Evolutionary conservation across 148 eudicot genomes (phyloP), one percentile per base, ranked within the genome.

Genomic region (Rhododendron simsii): DNA sequence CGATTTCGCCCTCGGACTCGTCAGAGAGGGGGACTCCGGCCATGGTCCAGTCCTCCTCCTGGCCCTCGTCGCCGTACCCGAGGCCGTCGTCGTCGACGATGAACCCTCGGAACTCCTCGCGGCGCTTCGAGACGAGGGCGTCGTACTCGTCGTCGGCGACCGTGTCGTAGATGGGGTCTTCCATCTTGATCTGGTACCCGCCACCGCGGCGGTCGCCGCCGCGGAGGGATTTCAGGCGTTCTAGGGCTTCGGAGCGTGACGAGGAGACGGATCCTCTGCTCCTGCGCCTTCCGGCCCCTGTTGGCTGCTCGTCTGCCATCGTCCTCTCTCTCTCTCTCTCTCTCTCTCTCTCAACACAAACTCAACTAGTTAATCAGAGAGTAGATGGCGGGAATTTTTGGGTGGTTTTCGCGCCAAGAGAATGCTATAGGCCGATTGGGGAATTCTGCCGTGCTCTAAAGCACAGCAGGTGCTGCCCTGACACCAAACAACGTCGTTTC

Each of bases 61-160:
- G 93, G 28, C 99, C 99, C 33, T 92, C 94, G 35, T 98, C 99
- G 8, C 92, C 88, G 83, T 95, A 94, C 0, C 94, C 99, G 20
- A 94, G 82, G n/a, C 91, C 94, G 5, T 92, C 83, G 81, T 92
- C 97, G 39, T 94, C 95, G 9, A 93, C 95, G 3, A 98, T 92
- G 86, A 98, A 98, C 26, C 90, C 92, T 45, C 92, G 45, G 84
- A 84, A 89, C 79, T 93, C 98, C 1, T 92, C 89, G 0, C 93
- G 93, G 37, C 99, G 98, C 81, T 91, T 92, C 0, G 96, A 94
- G n/a, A 97, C 98, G 7, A 97, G 87, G 6, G 87, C 86, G 7
- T 92, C 91, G 91, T 97, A 97, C 92, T 94, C 93, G 51, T 94
- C 99, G 1, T 95, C 99, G 8, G 90, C 99, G 13, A 98, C 94